A percentile compares a stretch with the other conserved stretches of the same genome.
phyloP scores from a whole-genome alignment of 331 rosid genomes.

The Malus hybrid region DNA sequence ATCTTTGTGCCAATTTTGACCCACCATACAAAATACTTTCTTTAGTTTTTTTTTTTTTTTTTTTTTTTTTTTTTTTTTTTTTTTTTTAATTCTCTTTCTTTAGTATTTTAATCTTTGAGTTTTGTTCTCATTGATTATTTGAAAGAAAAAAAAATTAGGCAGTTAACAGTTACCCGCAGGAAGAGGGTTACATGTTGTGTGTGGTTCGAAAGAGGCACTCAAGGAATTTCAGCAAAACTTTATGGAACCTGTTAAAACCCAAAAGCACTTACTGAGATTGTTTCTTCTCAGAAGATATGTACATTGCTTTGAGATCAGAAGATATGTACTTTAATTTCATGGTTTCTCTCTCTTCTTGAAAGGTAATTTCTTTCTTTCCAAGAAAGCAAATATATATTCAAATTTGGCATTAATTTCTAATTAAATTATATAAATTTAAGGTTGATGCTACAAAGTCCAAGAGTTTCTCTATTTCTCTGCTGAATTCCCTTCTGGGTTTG shows the following conservation, averaged over 20 bases:
- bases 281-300: background rate
- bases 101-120: background rate
- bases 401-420: background rate
- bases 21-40: too few relatives aligned
- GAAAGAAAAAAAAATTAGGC: background rate
- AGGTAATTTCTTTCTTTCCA: background rate
- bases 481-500: background rate
- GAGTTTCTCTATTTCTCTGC: background rate
- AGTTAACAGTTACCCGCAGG: background rate
- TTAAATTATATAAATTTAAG: background rate
- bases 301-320: background rate
- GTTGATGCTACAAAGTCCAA: conserved; percentile 1
- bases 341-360: background rate
- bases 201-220: conserved; percentile 5
- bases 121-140: background rate
- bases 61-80: too few relatives aligned
- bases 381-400: background rate
- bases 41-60: too few relatives aligned
- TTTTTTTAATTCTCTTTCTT: too few relatives aligned
- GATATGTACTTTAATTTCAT: background rate
- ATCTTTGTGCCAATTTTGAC: too few relatives aligned
- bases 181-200: conserved; percentile 11
- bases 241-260: background rate
- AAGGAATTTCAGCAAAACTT: background rate
- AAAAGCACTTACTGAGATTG: background rate